Evolutionary conservation across 495 filamentous ascomycete genomes (phyloP), one percentile per base, ranked within the genome.

Genomic region (Corynascus novoguineensis): DNA sequence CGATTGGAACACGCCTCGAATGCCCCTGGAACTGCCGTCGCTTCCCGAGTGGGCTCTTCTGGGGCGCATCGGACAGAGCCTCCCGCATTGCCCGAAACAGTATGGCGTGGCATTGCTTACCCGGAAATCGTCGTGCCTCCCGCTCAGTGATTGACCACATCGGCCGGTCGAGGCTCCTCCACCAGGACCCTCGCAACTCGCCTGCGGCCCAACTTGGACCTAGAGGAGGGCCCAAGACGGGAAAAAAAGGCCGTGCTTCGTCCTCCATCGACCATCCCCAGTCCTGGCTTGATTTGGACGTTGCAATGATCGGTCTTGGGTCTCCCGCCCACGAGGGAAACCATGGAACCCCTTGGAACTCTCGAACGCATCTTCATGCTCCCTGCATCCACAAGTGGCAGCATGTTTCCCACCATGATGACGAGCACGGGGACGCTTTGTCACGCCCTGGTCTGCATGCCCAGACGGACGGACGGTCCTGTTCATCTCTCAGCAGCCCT

Each of bases 211-310:
- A n/a, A n/a, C n/a, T n/a, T n/a, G n/a, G n/a, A n/a, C n/a, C n/a
- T n/a, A n/a, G n/a, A 48, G 45, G 40, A 57, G 35, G 31, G 14
- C 22, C 49, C 58, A 59, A 63, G 64, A 42, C 64, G 64, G 64
- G 25, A 50, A 10, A 24, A n/a, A n/a, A 38, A 53, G 47, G 50
- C 60, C 64, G 60, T 59, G 52, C 61, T 50, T 46, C 19, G 24
- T 17, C 29, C 31, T 53, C 55, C 22, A 37, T 24, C n/a, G 9
- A 31, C 21, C 27, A 31, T 61, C 40, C 17, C 52, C 54, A 46
- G 10, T n/a, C 31, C 4, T n/a, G n/a, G n/a, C n/a, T n/a, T n/a
- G n/a, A n/a, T n/a, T n/a, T 53, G 38, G n/a, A 44, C 1, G 29
- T 35, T 59, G 35, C 49, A 24, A n/a, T 27, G 29, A 35, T 40